These are phyloP conservation scores for Teunomyces lycoperdinae DNA, from an alignment of 805 yeast species.

Conservation along the genomic window DNA sequence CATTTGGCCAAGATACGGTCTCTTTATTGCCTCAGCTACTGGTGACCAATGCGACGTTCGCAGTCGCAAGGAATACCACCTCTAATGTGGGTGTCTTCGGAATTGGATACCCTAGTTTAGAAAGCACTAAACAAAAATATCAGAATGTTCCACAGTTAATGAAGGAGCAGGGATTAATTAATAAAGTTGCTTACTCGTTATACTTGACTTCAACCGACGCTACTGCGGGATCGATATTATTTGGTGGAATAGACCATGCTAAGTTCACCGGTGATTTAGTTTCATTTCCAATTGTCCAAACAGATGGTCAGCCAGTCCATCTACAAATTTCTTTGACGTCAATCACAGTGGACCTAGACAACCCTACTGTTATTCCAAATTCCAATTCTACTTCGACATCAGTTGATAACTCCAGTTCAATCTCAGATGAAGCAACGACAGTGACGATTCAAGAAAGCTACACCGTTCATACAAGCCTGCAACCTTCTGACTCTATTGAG, in stretches of 20 bases:
- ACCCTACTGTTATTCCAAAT: not conserved
- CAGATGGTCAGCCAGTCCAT: slow-evolving; percentile 11
- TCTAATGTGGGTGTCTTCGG: slow-evolving; percentile 20
- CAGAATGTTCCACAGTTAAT: slow-evolving; percentile 65
- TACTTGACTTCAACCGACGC: slow-evolving; percentile 48
- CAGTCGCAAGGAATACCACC: slow-evolving; percentile 13
- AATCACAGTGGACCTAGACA: slow-evolving; percentile 11
- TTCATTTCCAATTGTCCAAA: slow-evolving; percentile 23
- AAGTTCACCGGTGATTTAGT: slow-evolving; percentile 52
- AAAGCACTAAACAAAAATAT: slow-evolving; percentile 35
- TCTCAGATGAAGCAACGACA: not conserved
- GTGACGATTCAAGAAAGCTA: not conserved
- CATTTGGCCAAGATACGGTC: slow-evolving; percentile 36
- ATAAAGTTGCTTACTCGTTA: slow-evolving; percentile 58
- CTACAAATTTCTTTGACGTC: slow-evolving; percentile 19
- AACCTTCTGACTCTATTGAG: not conserved
- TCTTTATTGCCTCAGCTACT: slow-evolving; percentile 12
- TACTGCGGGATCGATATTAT: slow-evolving; percentile 52
- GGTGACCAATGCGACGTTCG: slow-evolving; percentile 14
- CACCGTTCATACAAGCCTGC: not conserved
- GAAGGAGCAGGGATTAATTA: slow-evolving; percentile 55
- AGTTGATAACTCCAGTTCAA: not conserved
- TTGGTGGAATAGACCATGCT: slow-evolving; percentile 70
- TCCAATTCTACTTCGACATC: not conserved
- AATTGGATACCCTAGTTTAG: slow-evolving; percentile 13